Percentiles rank a stretch among this genome's conserved stretches.
Conservation (phyloP, 495 filamentous ascomycete genomes). For the Penicillium desertorum region DNA sequence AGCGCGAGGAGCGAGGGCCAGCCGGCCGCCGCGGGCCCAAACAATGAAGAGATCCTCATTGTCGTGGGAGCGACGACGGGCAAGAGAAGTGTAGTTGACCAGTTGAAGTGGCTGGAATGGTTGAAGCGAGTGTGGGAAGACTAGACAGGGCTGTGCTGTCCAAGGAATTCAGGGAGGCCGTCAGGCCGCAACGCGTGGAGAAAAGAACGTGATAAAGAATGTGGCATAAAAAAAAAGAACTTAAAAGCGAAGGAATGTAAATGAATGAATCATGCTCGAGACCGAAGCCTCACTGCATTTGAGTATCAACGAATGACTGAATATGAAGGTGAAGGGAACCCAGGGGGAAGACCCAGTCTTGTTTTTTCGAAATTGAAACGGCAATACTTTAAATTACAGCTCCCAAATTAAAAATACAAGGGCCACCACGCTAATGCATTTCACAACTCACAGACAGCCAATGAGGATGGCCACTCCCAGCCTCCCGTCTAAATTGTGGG, state of each 20-base stretch:
- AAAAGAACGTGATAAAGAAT: constrained; percentile 39
- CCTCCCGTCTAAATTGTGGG: constrained; percentile 7
- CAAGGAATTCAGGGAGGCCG: constrained; percentile 29
- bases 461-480: background rate
- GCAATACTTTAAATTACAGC: constrained; percentile 5
- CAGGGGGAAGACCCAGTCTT: constrained; percentile 9
- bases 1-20: constrained; percentile 44
- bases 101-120: constrained; percentile 7
- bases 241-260: constrained; percentile 30
- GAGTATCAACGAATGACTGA: constrained; percentile 45
- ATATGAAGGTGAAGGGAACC: constrained; percentile 28
- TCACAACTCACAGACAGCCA: background rate
- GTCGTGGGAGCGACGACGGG: constrained; percentile 48
- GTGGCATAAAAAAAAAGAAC: constrained; percentile 32
- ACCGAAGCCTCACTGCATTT: constrained; percentile 29
- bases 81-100: constrained; percentile 12
- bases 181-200: constrained; percentile 29
- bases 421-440: background rate
- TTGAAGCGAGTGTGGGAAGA: constrained; percentile 19
- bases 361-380: constrained; percentile 7
- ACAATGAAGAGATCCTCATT: constrained; percentile 60
- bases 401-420: constrained; percentile 8
- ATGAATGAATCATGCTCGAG: constrained; percentile 28
- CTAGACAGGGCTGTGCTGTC: constrained; percentile 15
- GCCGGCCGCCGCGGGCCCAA: constrained; percentile 54